Base-by-base conservation (phyloP, 306 rosid genomes). In the Dalbergia cultrata region DNA sequence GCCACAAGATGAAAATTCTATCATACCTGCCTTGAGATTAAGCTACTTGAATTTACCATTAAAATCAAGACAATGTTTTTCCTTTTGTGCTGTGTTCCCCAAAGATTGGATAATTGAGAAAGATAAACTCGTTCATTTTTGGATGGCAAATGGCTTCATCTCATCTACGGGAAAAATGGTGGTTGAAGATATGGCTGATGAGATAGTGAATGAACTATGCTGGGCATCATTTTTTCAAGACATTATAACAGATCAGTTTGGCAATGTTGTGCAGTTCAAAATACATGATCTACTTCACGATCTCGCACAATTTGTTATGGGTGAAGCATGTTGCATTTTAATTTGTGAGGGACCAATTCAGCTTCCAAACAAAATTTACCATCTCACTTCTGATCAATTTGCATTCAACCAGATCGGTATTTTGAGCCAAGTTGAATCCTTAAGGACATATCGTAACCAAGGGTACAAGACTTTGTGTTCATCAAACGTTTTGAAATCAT, bases 241-340 rank as follows among this genome's bases (percentile, higher is more conserved):
- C 50, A 63, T 37, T 13, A 11, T 19, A 19, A 22, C 5, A 34
- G 53, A 70, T 61, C 17, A 50, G 4, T 8, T 37, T 9, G 83
- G 77, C 8, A 53, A 6, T 6, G 44, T 47, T 13, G 7, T 5
- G 7, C 0, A 33, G 16, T 71, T 50, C 58, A 52, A 80, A 17
- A 71, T 80, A 43, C 83, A 80, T 39, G 83, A 80, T 50, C 21
- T 80, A n/a, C 34, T 80, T 2, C 83, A 80, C n/a, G 83, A 80
- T 70, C 78, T 80, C 3, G 83, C 78, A 8, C 54, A 71, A 45
- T 80, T 64, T 60, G 3, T 80, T 66, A 39, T 11, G 34, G 71
- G 39, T n/a, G 31, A 39, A 9, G 70, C 11, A 8, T 80, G 64
- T 26, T 31, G 13, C 12, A 37, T 47, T 50, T 7, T 13, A 21